A percentile compares a stretch with the other conserved stretches of the same genome.
Evolutionary conservation across 345 rosid genomes (phyloP).

Genomic region (Arabidopsis arenosa): DNA sequence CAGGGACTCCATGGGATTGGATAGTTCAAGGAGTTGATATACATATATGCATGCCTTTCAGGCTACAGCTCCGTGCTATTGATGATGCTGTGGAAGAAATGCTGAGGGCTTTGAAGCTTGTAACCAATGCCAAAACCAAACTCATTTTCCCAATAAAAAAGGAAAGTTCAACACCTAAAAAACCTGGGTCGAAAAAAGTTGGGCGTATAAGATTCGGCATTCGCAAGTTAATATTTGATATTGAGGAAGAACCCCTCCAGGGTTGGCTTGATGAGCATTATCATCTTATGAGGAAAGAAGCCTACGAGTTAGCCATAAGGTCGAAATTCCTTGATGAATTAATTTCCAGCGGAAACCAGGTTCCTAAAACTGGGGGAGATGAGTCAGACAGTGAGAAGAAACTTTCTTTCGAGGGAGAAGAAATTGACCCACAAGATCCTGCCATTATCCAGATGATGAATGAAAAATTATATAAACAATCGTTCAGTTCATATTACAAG

Average conservation of each 20-base stretch:
- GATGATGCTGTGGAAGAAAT: constrained; percentile 96
- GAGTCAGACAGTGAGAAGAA: constrained; percentile 59
- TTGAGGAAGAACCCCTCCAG: constrained; percentile 95
- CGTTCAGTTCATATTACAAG: constrained; percentile 77
- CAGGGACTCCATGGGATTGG: constrained; percentile 56
- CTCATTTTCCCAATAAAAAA: constrained; percentile 64
- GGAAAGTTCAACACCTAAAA: constrained; percentile 74
- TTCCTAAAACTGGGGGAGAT: constrained; percentile 51
- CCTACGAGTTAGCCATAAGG: constrained; percentile 83
- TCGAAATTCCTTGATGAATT: constrained; percentile 77
- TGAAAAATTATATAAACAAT: constrained; percentile 64
- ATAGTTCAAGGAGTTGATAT: constrained; percentile 88
- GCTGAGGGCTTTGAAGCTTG: constrained; percentile 86
- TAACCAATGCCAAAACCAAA: constrained; percentile 65
- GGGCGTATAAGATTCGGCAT: constrained; percentile 76
- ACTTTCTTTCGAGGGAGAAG: constrained; percentile 57
- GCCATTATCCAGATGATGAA: constrained; percentile 53
- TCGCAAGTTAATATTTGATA: constrained; percentile 77
- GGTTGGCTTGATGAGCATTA: constrained; percentile 99
- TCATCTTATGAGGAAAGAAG: constrained; percentile 79
- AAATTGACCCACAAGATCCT: constrained; percentile 69
- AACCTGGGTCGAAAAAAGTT: constrained; percentile 59
- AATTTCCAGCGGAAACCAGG: constrained; percentile 50
- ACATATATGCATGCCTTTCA: constrained; percentile 84
- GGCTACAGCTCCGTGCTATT: constrained; percentile 91